phyloP scores from a whole-genome alignment of 306 rosid genomes.

The Sechiopsis laciniata region DNA sequence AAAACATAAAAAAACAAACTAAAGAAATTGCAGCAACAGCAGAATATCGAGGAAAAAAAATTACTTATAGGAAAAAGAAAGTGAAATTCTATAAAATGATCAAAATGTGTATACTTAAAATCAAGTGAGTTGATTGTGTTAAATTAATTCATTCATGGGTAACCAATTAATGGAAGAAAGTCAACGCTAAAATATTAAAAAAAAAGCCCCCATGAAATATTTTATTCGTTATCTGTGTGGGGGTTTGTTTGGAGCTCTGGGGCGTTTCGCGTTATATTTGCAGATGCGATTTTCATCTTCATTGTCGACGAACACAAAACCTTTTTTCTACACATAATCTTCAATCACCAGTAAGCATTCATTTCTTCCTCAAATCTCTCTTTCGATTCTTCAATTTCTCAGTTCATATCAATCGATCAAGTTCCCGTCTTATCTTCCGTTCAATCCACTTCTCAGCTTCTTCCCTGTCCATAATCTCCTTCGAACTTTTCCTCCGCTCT shows the following conservation, averaged over 20 bases:
- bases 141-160: too few species aligned
- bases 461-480: neutral
- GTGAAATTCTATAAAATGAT: too few species aligned
- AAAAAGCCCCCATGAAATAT: too few species aligned
- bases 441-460: slow-evolving; percentile 3
- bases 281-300: slow-evolving; percentile 11
- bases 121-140: too few species aligned
- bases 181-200: too few species aligned
- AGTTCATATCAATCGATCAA: neutral
- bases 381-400: neutral
- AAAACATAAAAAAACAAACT: too few species aligned
- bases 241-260: neutral
- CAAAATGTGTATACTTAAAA: too few species aligned
- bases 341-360: neutral
- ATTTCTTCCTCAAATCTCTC: neutral
- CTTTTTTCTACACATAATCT: slow-evolving; percentile 4
- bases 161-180: too few species aligned
- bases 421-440: slow-evolving; percentile 1
- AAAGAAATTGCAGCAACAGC: too few species aligned
- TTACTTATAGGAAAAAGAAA: too few species aligned
- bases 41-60: too few species aligned
- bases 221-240: neutral
- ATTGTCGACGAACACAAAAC: neutral
- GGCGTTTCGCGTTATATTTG: neutral
- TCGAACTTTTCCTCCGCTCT: neutral